Percentiles rank a stretch among this genome's conserved stretches.
These are phyloP conservation scores for Aspergillus aculeatus DNA, from an alignment of 2,329 filamentous ascomycete species.

Conservation along the genomic window DNA sequence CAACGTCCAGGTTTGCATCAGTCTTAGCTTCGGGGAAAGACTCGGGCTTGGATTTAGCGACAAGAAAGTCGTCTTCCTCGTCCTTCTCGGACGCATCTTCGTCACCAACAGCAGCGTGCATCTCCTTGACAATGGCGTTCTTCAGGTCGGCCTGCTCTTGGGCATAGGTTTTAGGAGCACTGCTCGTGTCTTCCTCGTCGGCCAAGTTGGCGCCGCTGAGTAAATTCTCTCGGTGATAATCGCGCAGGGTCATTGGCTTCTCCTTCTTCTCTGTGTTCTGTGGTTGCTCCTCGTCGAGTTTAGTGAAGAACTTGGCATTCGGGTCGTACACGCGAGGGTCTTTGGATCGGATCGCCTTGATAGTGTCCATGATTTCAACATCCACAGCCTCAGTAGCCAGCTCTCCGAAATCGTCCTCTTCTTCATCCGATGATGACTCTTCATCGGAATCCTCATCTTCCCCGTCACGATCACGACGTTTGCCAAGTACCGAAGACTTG, in stretches of 20 bases:
- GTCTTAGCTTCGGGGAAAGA: slow-evolving; percentile 34
- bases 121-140: slow-evolving; percentile 72
- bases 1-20: slow-evolving; percentile 64
- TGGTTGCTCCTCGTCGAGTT: slow-evolving; percentile 55
- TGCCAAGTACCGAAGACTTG: slow-evolving; percentile 44
- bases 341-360: slow-evolving; percentile 83
- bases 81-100: slow-evolving; percentile 51
- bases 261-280: slow-evolving; percentile 59
- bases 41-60: slow-evolving; percentile 62
- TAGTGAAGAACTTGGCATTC: slow-evolving; percentile 72
- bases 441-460: slow-evolving; percentile 60
- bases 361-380: slow-evolving; percentile 78
- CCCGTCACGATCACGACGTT: slow-evolving; percentile 30
- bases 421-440: slow-evolving; percentile 69
- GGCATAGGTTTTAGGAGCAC: slow-evolving; percentile 67
- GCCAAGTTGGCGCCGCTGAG: slow-evolving; percentile 68
- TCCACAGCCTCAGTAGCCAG: slow-evolving; percentile 83
- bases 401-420: slow-evolving; percentile 87
- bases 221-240: slow-evolving; percentile 92
- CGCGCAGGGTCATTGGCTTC: slow-evolving; percentile 79
- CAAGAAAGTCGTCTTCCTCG: slow-evolving; percentile 70
- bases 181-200: slow-evolving; percentile 43
- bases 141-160: slow-evolving; percentile 87
- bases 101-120: slow-evolving; percentile 63
- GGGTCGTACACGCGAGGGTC: slow-evolving; percentile 89